Evolutionary conservation across 2,329 filamentous ascomycete species (phyloP), one percentile per base, ranked within the genome.

Genomic region (Sporothrix schenckii): DNA sequence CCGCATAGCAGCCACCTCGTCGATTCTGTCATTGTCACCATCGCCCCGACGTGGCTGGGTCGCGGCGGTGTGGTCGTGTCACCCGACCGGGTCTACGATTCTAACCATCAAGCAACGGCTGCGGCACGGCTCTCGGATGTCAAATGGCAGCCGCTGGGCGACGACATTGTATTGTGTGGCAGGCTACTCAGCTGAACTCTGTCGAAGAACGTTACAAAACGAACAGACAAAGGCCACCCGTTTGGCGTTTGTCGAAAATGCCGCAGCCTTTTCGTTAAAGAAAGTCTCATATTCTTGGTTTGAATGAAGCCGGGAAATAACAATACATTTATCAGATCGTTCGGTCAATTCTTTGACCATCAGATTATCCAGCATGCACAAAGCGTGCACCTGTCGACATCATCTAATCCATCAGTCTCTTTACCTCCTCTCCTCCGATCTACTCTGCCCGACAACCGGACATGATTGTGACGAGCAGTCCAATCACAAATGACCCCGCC

Each of bases 1-100:
- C 83, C 86, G 2, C 81, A 82, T 39, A 87, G 89, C 75, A 82
- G 87, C 19, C 75, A 78, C n/a, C 81, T 93, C 10, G 83, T 84
- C 54, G 86, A 92, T 77, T 90, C 90, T 2, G 89, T 97, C 65
- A 91, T 98, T 75, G 85, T 97, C 71, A 97, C 94, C 0, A 89
- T 97, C 76, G 93, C 94, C 3, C 94, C 94, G 10, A 92, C 89
- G 0, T 98, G 93, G 87, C 84, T 98, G n/a, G 94, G 94, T 1
- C 84, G 87, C 72, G 92, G 92, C 2, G 93, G 93, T 9, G 92
- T 97, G 11, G 84, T 89, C 13, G 92, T 97, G 2, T 90, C 88
- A 61, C 94, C 94, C 1, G 83, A 87, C 24, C 83, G 87, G 47
- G 85, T 84, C 53, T 76, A 79, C 2, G 84, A 85, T 70, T 78